Evolutionary conservation across 179 eudicot genomes (phyloP), one percentile per base, ranked within the genome.

Genomic region (Camellia oleifera): DNA sequence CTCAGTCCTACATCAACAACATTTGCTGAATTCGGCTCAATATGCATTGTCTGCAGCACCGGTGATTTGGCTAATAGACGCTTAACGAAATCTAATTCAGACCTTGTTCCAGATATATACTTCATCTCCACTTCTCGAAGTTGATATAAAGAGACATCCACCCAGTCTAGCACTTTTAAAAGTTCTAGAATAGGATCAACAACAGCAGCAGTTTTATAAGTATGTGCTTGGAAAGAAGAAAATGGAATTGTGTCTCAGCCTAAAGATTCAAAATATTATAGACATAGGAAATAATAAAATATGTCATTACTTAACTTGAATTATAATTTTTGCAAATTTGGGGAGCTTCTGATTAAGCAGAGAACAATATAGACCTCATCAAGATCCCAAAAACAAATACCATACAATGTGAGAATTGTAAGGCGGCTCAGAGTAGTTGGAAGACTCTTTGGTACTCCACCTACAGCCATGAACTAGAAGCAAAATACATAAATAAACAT

Each of bases 331-430:
- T 26, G 56, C 64, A 58, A n/a, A 58, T 74, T 58, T 5, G 67
- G 64, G 40, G 68, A 75, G 87, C 75, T 72, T 53, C 61, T 72
- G n/a, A 72, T 10, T 6, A 72, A 23, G 76, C 76, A 52, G 6
- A 50, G 76, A 52, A 52, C 15, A 5, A 9, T 1, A 2, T 44
- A 72, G 76, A 20, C 40, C 60, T n/a, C 32, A 52, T 9, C 40
- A 18, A 72, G 18, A 3, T 42, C 17, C 75, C 42, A 11, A 7
- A 75, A 74, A 57, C 7, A 56, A 73, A 26, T 53, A 10, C 4
- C 2, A 32, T 40, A 1, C 62, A 48, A 20, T 5, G 50, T 50
- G 58, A 71, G 61, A 50, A 3, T 0, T 23, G 11, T 50, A 23
- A 20, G 75, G 7, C 2, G n/a, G n/a, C 17, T 14, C 60, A 20